A percentile compares a stretch with the other conserved stretches of the same genome.
Evolutionary conservation across 306 rosid species (phyloP).

Genomic region (Vigna angularis): DNA sequence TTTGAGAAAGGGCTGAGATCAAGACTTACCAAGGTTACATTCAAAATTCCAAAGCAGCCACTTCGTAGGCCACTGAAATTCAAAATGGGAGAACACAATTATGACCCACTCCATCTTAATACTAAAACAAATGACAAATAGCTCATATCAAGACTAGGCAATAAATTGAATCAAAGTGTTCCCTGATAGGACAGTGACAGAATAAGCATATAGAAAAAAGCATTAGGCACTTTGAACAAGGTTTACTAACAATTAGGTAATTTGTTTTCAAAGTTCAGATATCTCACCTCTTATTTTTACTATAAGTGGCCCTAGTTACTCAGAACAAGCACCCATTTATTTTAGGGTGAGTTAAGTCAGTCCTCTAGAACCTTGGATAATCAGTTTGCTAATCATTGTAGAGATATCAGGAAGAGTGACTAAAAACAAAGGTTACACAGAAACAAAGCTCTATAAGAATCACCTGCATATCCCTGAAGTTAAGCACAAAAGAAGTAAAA

Average conservation of each 20-base stretch:
- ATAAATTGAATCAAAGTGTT: conserved; percentile 23
- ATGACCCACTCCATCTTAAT: conserved; percentile 16
- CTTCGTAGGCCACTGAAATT: conserved; percentile 79
- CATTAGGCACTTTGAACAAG: conserved; percentile 1
- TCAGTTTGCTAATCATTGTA: neutral
- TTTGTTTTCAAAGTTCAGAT: neutral
- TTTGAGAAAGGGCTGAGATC: conserved; percentile 19
- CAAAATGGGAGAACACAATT: conserved; percentile 48
- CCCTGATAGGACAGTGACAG: neutral
- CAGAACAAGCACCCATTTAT: neutral
- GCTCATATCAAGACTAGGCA: neutral
- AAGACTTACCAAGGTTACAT: conserved; percentile 69
- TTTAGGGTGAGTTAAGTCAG: conserved; percentile 17
- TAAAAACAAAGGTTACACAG: neutral
- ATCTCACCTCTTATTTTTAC: conserved; percentile 5
- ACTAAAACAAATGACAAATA: conserved; percentile 21
- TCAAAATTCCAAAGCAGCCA: conserved; percentile 75
- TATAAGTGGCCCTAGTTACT: neutral
- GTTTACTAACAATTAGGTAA: conserved; percentile 18
- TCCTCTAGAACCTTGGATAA: neutral
- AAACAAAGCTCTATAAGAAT: conserved; percentile 35
- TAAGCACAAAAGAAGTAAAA: conserved; percentile 62
- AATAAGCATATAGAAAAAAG: neutral
- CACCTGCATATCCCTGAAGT: conserved; percentile 84
- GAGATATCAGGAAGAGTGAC: conserved; percentile 15